Evolutionary conservation across 164 flowering plant genomes (phyloP).

Genomic region (Kalanchoe fedtschenkoi): DNA sequence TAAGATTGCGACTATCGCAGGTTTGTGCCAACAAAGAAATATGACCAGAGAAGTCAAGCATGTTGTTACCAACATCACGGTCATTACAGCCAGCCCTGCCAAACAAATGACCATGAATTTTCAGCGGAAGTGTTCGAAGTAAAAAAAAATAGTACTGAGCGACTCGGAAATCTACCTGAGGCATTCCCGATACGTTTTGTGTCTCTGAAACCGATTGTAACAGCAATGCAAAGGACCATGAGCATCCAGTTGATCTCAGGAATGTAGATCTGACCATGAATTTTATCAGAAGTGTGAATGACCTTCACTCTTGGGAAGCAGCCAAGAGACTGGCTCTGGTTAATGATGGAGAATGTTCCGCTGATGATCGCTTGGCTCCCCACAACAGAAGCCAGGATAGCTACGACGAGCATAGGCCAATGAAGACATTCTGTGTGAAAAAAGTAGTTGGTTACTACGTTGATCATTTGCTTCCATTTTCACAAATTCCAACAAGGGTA

Average conservation of each 20-base stretch:
- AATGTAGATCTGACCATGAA: constrained; percentile 89
- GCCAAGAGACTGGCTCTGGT: constrained; percentile 92
- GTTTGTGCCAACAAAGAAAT: constrained; percentile 81
- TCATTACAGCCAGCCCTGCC: constrained; percentile 89
- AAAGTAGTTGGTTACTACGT: neutral
- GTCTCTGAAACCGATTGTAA: constrained; percentile 87
- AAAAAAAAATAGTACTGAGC: neutral
- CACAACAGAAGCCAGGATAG: constrained; percentile 92
- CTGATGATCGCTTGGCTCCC: constrained; percentile 98
- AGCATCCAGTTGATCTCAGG: constrained; percentile 96
- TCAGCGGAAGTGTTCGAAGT: neutral
- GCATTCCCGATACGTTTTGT: constrained; percentile 89
- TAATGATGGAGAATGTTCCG: constrained; percentile 94
- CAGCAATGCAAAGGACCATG: constrained; percentile 88
- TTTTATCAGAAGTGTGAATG: constrained; percentile 79
- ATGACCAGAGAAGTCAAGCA: constrained; percentile 83
- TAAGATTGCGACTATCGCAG: constrained; percentile 57
- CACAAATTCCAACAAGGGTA: neutral
- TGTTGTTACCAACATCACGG: constrained; percentile 90
- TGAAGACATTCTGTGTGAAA: constrained; percentile 45
- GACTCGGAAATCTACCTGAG: constrained; percentile 39
- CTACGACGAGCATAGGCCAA: constrained; percentile 74
- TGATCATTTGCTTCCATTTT: neutral
- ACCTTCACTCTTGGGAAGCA: constrained; percentile 95
- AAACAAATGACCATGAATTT: neutral